phyloP scores from a whole-genome alignment of 371 early-diverging fungal species.

The Saksenaea vasiformis region DNA sequence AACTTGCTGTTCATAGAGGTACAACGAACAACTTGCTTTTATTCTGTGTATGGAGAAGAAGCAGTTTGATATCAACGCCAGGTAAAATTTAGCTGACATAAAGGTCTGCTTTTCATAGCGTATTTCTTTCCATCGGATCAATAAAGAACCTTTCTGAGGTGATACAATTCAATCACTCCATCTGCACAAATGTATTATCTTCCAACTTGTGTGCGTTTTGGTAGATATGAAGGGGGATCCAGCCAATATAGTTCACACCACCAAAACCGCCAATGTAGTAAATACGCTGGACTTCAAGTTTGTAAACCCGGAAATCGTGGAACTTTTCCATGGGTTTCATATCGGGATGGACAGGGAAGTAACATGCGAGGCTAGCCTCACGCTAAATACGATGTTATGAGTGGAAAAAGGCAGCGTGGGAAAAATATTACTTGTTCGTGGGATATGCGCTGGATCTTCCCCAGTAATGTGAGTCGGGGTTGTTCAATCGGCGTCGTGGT shows the following conservation, averaged over 20 bases:
- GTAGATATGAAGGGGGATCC: slow-evolving; percentile 37
- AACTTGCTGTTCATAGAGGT: too few species aligned
- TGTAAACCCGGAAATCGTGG: slow-evolving; percentile 58
- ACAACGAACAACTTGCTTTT: too few species aligned
- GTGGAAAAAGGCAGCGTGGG: not conserved
- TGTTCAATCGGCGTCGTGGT: slow-evolving; percentile 41
- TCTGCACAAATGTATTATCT: slow-evolving; percentile 59
- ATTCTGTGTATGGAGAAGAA: too few species aligned
- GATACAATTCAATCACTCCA: slow-evolving; percentile 46
- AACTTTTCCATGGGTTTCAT: slow-evolving; percentile 23
- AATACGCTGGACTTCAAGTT: slow-evolving; percentile 43
- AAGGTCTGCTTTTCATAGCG: too few species aligned
- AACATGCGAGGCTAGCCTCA: not conserved
- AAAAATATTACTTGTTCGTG: slow-evolving; percentile 29
- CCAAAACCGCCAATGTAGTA: slow-evolving; percentile 65
- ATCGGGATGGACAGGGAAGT: not conserved
- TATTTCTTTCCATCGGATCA: too few species aligned
- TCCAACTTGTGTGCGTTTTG: slow-evolving; percentile 47
- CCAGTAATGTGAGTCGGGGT: slow-evolving; percentile 54
- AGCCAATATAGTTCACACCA: slow-evolving; percentile 49
- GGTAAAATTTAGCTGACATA: too few species aligned
- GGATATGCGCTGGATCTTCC: slow-evolving; percentile 35
- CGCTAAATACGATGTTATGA: not conserved
- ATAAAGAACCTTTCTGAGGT: not conserved
- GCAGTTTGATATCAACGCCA: too few species aligned